Conservation (phyloP, 495 filamentous ascomycete species). For the Cercophora scortea region DNA sequence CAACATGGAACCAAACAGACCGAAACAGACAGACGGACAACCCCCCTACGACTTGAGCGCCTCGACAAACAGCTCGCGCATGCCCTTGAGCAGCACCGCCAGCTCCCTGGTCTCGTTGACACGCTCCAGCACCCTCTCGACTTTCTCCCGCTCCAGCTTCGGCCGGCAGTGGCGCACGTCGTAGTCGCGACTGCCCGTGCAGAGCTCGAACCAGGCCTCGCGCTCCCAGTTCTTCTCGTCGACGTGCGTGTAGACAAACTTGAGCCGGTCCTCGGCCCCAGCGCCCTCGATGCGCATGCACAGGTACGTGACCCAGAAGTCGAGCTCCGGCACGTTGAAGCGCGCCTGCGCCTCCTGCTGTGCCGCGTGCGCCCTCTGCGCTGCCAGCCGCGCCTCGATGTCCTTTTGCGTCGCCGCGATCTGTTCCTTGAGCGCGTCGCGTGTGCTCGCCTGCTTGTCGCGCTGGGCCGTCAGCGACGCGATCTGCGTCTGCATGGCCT, state of each 20-base stretch:
- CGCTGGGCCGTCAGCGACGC: constrained; percentile 63
- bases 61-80: constrained; percentile 78
- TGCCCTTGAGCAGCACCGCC: constrained; percentile 74
- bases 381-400: constrained; percentile 45
- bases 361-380: constrained; percentile 44
- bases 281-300: constrained; percentile 86
- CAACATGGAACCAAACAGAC: too few relatives aligned
- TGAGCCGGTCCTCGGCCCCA: constrained; percentile 73
- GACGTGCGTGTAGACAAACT: constrained; percentile 85
- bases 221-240: constrained; percentile 81
- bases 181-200: constrained; percentile 74
- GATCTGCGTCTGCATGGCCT: constrained; percentile 81
- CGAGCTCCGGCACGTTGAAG: constrained; percentile 82
- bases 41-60: constrained; percentile 35
- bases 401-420: constrained; percentile 71
- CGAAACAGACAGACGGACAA: too few relatives aligned
- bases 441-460: constrained; percentile 62
- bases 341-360: constrained; percentile 71
- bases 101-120: constrained; percentile 82
- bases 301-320: constrained; percentile 91
- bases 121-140: constrained; percentile 64
- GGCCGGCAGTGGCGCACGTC: constrained; percentile 69
- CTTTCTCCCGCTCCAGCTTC: constrained; percentile 64
- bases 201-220: constrained; percentile 90
- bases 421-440: constrained; percentile 67